Conservation (phyloP, 2,329 filamentous ascomycete genomes). For the Parafenestella ontariensis region DNA sequence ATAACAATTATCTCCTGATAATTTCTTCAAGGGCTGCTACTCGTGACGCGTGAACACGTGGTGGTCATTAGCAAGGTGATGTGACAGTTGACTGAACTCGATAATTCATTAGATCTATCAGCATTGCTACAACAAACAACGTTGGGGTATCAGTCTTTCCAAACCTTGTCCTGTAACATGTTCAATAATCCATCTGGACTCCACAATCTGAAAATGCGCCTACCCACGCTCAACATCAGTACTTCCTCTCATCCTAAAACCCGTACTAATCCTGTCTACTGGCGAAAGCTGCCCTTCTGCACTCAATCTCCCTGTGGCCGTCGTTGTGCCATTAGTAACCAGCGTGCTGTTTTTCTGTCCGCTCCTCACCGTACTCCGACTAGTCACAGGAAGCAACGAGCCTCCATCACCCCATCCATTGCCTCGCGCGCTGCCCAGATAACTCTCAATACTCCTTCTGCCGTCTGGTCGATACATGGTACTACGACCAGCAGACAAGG, state of each 20-base stretch:
- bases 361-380: constrained; percentile 39
- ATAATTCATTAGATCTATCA: neutral
- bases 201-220: neutral
- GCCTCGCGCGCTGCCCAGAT: constrained; percentile 17
- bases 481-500: constrained; percentile 35
- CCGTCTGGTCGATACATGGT: constrained; percentile 27
- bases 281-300: constrained; percentile 26
- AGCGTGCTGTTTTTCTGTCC: constrained; percentile 16
- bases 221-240: constrained; percentile 32
- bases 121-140: neutral
- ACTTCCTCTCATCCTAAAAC: constrained; percentile 44
- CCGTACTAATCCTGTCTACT: constrained; percentile 40
- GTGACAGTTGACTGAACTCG: neutral
- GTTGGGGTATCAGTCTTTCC: constrained; percentile 5
- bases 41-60: too few species aligned
- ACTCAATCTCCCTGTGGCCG: constrained; percentile 22
- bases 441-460: constrained; percentile 37
- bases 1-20: too few species aligned
- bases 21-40: too few species aligned
- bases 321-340: constrained; percentile 16
- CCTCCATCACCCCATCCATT: constrained; percentile 19
- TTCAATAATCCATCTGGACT: neutral
- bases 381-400: constrained; percentile 38
- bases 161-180: neutral
- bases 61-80: too few species aligned